Base-by-base conservation (phyloP, 176 grass and related monocot species). In the Triticum dicoccoides region DNA sequence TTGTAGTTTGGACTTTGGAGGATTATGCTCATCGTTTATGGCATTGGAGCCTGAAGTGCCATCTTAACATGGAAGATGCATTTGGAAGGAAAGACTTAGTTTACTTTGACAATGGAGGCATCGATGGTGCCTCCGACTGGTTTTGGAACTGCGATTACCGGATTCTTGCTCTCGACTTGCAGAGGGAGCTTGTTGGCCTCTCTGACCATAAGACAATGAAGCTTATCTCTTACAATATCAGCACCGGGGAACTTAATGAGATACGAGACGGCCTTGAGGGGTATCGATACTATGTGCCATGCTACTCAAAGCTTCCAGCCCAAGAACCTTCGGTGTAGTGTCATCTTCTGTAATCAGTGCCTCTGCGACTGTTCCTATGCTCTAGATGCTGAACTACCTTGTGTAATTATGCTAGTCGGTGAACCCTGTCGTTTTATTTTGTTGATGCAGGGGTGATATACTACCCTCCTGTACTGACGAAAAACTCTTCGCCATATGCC, bases 201-300 rank as follows among this genome's bases (percentile, higher is more conserved):
- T 21, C 18, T 15, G 77, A 87, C 41, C 4, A 49, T 9, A 72
- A 23, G 52, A 27, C 65, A 39, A 7, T 75, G 5, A 83, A 24
- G 32, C 73, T 90, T 69, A 27, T 90, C 21, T 83, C 58, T 5
- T 86, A 83, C 44, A 61, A 76, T 62, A 61, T 90, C 25, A 64
- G 69, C 62, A 90, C 75, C 4, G 78, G 84, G 9, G 68, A 78
- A 63, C 73, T 82, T 51, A 68, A 59, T 9, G 62, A 87, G 68
- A 44, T 90, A 66, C 23, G 42, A 42, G 80, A 77, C 2, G 0
- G 80, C 41, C 5, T 9, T 77, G 54, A 81, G 1, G 12, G 39
- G 44, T 45, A n/a, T 34, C 13, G 11, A 11, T 41, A 71, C 69
- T 41, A 23, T 71, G 69, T 41, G 21, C 69, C 69, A 23, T 71